Base-by-base conservation (phyloP, 352 stramenopile genomes). In the Phytophthora pistaciae region DNA sequence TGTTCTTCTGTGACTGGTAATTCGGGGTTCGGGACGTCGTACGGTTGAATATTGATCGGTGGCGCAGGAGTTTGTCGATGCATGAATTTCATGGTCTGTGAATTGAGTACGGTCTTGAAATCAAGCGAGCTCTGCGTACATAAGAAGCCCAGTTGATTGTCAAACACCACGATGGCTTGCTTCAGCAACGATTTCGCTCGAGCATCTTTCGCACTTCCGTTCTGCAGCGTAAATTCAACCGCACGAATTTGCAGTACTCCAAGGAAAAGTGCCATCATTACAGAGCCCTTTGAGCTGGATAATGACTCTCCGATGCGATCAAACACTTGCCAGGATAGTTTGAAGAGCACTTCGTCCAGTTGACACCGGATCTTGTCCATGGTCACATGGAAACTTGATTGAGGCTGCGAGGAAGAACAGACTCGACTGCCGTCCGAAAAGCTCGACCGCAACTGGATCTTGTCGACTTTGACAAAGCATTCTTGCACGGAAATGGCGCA, bases 71-170 rank as follows among this genome's bases (percentile, higher is more conserved):
- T 46, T 23, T 72, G 46, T 5, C 66, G 57, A 60, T 83, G 66
- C 14, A 70, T 36, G 59, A 87, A 88, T 11, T 64, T 58, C 48
- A 83, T 58, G 5, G 68, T 66, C 0, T 70, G 36, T 5, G 61
- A 85, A 16, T 83, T 75, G 4, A 91, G 36, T 36, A 91, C 65
- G 18, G 78, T 78, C 16, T 84, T 83, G 16, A 92, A 87, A 57
- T 91, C 80, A 10, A 89, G 60, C 7, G 74, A 88, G 42, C 79
- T 91, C 33, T 92, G 85, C 8, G 75, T 67, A 21, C 74, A 76
- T 16, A 91, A 42, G 33, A 75, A 72, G 0, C 83, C 83, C 2
- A 86, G 42, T 54, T 92, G 83, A 58, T 92, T 92, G 59, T 92
- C 83, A 3, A 80, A 75, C 3, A 91, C 82, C n/a, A 78, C 55